These are phyloP conservation scores for Pestalotiopsis sp. DNA, from an alignment of 2,329 filamentous ascomycete genomes.

Conservation along the genomic window DNA sequence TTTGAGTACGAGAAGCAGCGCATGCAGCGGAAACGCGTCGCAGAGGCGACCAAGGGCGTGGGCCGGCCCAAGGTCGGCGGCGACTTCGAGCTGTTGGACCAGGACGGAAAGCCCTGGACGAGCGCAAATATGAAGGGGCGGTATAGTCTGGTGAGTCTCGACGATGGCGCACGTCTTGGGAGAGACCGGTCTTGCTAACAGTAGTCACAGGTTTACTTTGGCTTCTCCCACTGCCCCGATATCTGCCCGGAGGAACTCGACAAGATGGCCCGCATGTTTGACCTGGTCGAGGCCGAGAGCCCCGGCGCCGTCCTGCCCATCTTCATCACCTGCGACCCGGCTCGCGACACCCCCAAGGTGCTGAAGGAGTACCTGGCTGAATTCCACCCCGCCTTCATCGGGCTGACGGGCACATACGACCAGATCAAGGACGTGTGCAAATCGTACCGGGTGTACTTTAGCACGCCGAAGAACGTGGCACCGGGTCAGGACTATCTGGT, in stretches of 20 bases:
- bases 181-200: constrained; percentile 6
- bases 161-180: too few relatives aligned
- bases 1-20: constrained; percentile 92
- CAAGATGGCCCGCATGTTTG: constrained; percentile 97
- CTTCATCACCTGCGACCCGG: constrained; percentile 95
- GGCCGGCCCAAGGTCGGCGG: constrained; percentile 93
- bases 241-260: constrained; percentile 99
- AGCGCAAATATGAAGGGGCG: constrained; percentile 82
- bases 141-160: constrained; percentile 68
- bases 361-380: constrained; percentile 84
- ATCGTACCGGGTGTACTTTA: constrained; percentile 95
- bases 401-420: constrained; percentile 90
- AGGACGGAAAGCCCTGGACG: constrained; percentile 76
- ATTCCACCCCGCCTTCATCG: constrained; percentile 85
- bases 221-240: constrained; percentile 96
- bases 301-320: constrained; percentile 67
- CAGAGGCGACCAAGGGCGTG: constrained; percentile 89
- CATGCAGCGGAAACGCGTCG: constrained; percentile 84
- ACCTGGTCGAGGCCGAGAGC: constrained; percentile 59
- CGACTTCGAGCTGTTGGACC: constrained; percentile 77
- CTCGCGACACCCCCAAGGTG: constrained; percentile 81
- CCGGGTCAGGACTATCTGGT: constrained; percentile 96
- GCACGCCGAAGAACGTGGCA: constrained; percentile 83
- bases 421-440: constrained; percentile 94
- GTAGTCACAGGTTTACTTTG: constrained; percentile 81